Evolutionary conservation across 768 basidiomycete genomes (phyloP), one percentile per base, ranked within the genome.

Genomic region (Thelephora aurantiotincta): DNA sequence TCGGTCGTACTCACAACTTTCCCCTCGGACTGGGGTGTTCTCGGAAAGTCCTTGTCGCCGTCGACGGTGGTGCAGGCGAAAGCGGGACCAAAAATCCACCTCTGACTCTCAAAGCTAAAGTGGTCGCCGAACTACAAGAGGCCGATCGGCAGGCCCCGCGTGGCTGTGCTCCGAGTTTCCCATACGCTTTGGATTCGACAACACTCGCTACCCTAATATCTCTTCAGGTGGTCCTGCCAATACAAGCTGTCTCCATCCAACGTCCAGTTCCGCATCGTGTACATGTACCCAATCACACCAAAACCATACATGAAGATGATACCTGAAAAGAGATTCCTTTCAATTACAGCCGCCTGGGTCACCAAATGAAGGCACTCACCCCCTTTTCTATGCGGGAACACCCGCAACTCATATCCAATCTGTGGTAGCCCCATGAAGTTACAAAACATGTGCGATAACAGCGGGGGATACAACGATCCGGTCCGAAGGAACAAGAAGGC

Each of bases 381-480:
- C 54, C 56, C 63, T 60, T 71, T 77, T 50, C 68, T 65, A 19
- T 63, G 57, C 0, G 79, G 79, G 54, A 73, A 78, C 47, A 64
- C 60, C 35, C 56, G 54, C 33, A 86, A 56, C 49, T 91, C 88
- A 26, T 66, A 62, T 0, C 52, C 57, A 20, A 82, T 71, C 46
- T 79, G 71, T 2, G 94, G 96, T 23, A 97, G 56, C 1, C 93
- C 93, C 88, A 97, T 93, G 44, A 85, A 61, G 58, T 99, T 99
- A 69, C 96, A 98, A 59, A 91, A 94, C 1, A 84, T 65, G 58
- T 99, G 96, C 0, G 90, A 78, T 7, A 73, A 63, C 47, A 92
- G 71, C 2, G 92, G 70, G 1, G 91, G 82, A 26, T 82, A 62
- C 50, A 97, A 64, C 4, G 90, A 92, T 13, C 82, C 78, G 3